A percentile compares a stretch with the other conserved stretches of the same genome.
Conservation (phyloP, 2,329 filamentous ascomycete genomes). For the Penicillium hesseltinei region DNA sequence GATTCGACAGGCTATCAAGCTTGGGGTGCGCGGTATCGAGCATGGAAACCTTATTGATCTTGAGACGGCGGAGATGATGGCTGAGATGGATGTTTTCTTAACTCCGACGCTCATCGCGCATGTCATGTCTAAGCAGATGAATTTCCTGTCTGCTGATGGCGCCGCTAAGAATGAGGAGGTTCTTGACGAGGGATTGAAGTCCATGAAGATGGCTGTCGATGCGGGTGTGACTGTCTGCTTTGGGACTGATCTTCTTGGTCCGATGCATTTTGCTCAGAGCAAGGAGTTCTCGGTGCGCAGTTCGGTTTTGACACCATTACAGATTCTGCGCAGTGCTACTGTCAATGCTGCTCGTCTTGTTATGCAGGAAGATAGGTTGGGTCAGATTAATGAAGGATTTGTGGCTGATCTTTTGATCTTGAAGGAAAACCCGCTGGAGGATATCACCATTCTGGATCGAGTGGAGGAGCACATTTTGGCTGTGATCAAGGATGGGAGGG, state of each 20-base stretch:
- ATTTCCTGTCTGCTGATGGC: conserved; percentile 33
- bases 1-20: conserved; percentile 55
- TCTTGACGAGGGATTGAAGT: conserved; percentile 47
- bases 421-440: conserved; percentile 54
- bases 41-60: conserved; percentile 49
- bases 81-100: conserved; percentile 48
- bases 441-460: conserved; percentile 52
- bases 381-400: conserved; percentile 52
- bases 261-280: conserved; percentile 50
- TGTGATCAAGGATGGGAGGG: conserved; percentile 57
- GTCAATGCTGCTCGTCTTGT: conserved; percentile 54
- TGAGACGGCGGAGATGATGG: conserved; percentile 52
- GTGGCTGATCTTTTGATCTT: conserved; percentile 55
- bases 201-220: conserved; percentile 50
- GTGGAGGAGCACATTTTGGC: conserved; percentile 50
- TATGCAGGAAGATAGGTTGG: conserved; percentile 47
- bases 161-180: conserved; percentile 54
- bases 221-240: conserved; percentile 58
- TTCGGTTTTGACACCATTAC: conserved; percentile 42
- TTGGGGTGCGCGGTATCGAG: conserved; percentile 58
- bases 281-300: conserved; percentile 51
- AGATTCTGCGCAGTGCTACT: conserved; percentile 53
- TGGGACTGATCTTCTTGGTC: conserved; percentile 56
- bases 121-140: conserved; percentile 46
- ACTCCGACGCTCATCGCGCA: conserved; percentile 57